Evolutionary conservation across 176 grass and related monocot genomes (phyloP).

Genomic region (Rhynchospora pubera): DNA sequence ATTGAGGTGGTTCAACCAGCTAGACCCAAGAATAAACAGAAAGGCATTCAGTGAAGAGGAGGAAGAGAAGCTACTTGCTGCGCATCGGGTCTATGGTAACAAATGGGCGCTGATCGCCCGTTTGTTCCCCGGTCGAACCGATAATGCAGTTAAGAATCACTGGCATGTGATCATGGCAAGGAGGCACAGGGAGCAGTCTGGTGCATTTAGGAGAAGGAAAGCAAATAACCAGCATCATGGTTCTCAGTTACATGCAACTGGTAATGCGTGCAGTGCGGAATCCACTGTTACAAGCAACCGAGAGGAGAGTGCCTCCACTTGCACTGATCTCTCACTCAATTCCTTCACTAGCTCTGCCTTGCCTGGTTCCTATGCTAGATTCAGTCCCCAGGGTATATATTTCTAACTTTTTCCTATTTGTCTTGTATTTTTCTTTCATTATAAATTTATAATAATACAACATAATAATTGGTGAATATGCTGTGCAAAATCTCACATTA

Average conservation of each 20-base stretch:
- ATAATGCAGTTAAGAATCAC: conserved; percentile 97
- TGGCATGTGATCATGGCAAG: conserved; percentile 92
- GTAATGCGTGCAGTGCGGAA: conserved; percentile 46
- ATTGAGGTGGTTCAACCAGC: conserved; percentile 89
- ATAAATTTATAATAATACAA: no score
- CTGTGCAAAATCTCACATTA: background rate
- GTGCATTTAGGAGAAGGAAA: conserved; percentile 63
- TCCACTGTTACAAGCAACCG: conserved; percentile 34
- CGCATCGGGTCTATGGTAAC: conserved; percentile 77
- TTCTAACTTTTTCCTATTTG: background rate
- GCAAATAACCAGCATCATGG: conserved; percentile 21
- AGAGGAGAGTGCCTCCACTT: conserved; percentile 66
- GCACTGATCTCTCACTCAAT: conserved; percentile 70
- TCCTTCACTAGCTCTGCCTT: conserved; percentile 28
- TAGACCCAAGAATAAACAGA: conserved; percentile 78
- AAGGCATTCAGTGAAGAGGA: conserved; percentile 64
- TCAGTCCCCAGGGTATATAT: background rate
- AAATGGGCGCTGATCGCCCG: conserved; percentile 87
- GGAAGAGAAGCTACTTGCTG: conserved; percentile 65
- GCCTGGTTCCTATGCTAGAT: conserved; percentile 31
- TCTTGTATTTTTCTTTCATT: background rate
- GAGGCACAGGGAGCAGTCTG: conserved; percentile 53
- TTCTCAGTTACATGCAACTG: background rate
- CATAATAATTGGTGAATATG: conserved; percentile 1
- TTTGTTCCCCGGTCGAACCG: conserved; percentile 77